Percentiles rank a stretch among this genome's conserved stretches.
Evolutionary conservation across 306 rosid species (phyloP).

Genomic region (Cucurbita ficifolia): DNA sequence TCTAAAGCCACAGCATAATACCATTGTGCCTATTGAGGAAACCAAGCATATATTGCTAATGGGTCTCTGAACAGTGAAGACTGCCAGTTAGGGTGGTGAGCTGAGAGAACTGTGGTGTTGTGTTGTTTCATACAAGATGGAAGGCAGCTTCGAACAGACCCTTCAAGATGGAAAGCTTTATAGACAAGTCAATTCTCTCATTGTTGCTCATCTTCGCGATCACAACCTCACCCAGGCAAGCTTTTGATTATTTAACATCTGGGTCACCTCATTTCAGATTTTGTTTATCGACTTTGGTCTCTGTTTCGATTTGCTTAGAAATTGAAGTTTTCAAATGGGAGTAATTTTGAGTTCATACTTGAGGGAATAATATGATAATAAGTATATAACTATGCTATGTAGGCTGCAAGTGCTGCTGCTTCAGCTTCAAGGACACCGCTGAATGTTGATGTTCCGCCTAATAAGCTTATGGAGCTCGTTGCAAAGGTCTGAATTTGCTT

Average conservation of each 20-base stretch:
- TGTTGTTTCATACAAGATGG: constrained; percentile 26
- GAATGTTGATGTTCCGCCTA: constrained; percentile 46
- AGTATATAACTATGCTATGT: background rate
- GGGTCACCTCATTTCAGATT: background rate
- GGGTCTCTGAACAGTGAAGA: background rate
- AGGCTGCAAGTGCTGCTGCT: constrained; percentile 90
- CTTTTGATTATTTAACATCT: background rate
- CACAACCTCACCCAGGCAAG: constrained; percentile 63
- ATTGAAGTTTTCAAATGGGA: background rate
- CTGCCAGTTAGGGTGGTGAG: background rate
- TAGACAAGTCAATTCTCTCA: constrained; percentile 65
- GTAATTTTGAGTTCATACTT: background rate
- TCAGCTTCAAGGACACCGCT: constrained; percentile 72
- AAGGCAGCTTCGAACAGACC: constrained; percentile 34
- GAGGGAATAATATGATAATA: background rate
- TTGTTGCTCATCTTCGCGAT: constrained; percentile 78
- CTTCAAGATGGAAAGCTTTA: constrained; percentile 58
- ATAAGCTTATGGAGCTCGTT: constrained; percentile 55
- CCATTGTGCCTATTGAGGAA: background rate
- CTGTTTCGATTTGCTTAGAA: background rate
- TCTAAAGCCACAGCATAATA: background rate
- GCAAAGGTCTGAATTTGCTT: constrained; percentile 46
- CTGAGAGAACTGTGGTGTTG: background rate
- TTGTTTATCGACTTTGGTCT: background rate
- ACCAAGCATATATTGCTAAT: background rate